Conservation (phyloP, 1,139 yeast species). For the Wickerhamomyces sp. region DNA sequence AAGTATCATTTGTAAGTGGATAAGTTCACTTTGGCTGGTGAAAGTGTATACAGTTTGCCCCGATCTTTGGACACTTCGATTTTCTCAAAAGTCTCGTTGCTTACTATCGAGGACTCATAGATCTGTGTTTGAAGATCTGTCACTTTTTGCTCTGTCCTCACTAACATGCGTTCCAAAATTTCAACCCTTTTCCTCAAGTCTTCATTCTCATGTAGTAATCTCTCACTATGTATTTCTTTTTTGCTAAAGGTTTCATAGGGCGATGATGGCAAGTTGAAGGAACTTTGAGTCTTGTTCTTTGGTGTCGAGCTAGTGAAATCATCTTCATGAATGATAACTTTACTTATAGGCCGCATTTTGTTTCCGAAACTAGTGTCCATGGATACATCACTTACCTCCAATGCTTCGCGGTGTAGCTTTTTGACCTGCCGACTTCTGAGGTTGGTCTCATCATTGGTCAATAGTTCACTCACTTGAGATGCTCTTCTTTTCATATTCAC, state of each 20-base stretch:
- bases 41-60: not conserved
- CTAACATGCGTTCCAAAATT: not conserved
- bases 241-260: not conserved
- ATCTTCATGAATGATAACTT: no score
- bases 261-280: constrained; percentile 1
- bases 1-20: not conserved
- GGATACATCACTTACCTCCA: no score
- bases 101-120: not conserved
- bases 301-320: no score
- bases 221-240: no score
- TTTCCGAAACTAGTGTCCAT: no score
- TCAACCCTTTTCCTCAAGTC: constrained; percentile 1
- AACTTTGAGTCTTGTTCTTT: no score
- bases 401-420: constrained; percentile 1
- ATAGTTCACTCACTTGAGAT: constrained; percentile 8
- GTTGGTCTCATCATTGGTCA: constrained; percentile 5
- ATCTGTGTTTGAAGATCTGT: not conserved
- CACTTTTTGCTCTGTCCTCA: not conserved
- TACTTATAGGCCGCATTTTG: no score
- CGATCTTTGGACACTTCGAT: no score
- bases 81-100: not conserved
- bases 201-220: not conserved
- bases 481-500: not conserved
- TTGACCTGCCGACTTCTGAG: constrained; percentile 7
- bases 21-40: not conserved